These are phyloP conservation scores for Mrakiaceae sp. DNA, from an alignment of 1,284 basidiomycete species.

Conservation along the genomic window DNA sequence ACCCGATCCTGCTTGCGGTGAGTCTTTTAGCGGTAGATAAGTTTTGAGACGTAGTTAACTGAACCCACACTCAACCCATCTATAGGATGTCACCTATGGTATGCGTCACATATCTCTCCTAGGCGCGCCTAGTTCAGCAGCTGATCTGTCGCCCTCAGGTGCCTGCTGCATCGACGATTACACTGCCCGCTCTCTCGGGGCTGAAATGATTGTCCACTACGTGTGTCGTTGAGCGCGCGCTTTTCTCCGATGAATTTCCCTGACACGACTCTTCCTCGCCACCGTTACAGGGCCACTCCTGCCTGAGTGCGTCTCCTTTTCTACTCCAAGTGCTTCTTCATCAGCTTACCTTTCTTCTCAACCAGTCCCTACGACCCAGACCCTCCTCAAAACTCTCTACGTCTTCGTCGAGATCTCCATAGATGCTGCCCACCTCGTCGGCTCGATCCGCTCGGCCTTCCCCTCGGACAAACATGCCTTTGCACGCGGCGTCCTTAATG, in stretches of 20 bases:
- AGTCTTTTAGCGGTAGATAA: background rate
- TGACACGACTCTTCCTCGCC: no score
- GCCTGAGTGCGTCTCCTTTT: constrained; percentile 55
- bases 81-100: constrained; percentile 79
- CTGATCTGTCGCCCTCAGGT: constrained; percentile 37
- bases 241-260: no score
- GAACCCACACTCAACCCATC: background rate
- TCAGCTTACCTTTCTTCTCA: background rate
- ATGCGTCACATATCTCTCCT: background rate
- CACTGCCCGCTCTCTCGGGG: constrained; percentile 88
- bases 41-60: background rate
- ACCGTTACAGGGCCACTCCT: constrained; percentile 61
- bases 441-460: constrained; percentile 83
- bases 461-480: constrained; percentile 44
- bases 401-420: constrained; percentile 97
- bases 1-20: constrained; percentile 71
- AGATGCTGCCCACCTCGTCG: constrained; percentile 67
- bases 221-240: no score
- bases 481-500: constrained; percentile 26
- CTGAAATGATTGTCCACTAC: constrained; percentile 97
- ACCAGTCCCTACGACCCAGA: constrained; percentile 80
- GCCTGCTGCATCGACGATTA: constrained; percentile 99
- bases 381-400: constrained; percentile 89
- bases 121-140: background rate
- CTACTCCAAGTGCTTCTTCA: background rate